Evolutionary conservation across 495 filamentous ascomycete species (phyloP), one percentile per base, ranked within the genome.

Genomic region (Annulohypoxylon nitens): DNA sequence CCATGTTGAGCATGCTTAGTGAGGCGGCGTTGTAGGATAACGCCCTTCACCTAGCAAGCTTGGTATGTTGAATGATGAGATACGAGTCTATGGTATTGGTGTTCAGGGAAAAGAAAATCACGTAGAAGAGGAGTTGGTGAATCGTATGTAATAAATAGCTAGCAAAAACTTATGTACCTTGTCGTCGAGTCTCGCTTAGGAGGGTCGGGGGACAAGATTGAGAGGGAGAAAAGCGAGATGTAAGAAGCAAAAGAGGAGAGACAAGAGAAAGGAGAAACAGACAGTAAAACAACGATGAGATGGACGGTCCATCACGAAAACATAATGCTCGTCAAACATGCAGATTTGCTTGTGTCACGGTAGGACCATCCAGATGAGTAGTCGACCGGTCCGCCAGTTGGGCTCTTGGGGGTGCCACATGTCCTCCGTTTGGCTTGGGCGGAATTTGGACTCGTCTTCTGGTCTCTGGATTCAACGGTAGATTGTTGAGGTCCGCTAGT

Each of bases 1-100:
- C 82, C 14, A 77, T 88, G 75, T 53, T 88, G 58, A 83, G 83
- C 67, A 84, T 88, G 16, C 61, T 88, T 53, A 80, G 82, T 8
- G 85, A 87, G 70, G 86, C 86, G 18, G 82, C 84, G 12, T 53
- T 80, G 47, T 78, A 74, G 65, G 11, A 20, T 20, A 18, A 4
- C 26, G 51, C 26, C n/a, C 26, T 34, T 55, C 26, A 11, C 50
- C 50, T 11, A 12, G 20, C 25, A 18, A 14, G 30, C 12, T 14
- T 55, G 51, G 51, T 55, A 9, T 55, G 12, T 55, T 55, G 6
- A 36, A 12, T 16, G 1, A 4, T 7, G 12, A 37, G 23, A 11
- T 23, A 10, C 9, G 36, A 39, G 0, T 9, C 36, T 39, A 7
- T 11, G 55, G 18, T 39, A 2, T 39, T 23, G 2, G n/a, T 9